Evolutionary conservation across 768 basidiomycete species (phyloP).

Genomic region (Albatrellus ellisii): DNA sequence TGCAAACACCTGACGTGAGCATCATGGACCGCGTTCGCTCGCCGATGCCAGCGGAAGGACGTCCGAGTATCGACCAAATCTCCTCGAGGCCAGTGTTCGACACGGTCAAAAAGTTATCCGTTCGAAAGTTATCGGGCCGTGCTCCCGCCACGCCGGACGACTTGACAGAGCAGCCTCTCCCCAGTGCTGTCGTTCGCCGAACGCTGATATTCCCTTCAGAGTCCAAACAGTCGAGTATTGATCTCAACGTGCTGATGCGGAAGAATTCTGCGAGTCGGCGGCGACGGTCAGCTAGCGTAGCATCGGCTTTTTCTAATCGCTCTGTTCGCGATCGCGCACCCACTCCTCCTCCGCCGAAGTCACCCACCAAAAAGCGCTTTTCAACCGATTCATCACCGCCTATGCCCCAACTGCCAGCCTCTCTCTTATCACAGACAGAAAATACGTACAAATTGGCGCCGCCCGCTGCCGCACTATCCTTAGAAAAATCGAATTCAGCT

Average conservation of each 20-base stretch:
- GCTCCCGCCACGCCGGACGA: slow-evolving; percentile 5
- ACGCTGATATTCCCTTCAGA: slow-evolving; percentile 75
- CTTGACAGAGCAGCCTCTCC: slow-evolving; percentile 2
- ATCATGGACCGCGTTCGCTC: slow-evolving; percentile 8
- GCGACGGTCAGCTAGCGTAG: slow-evolving; percentile 48
- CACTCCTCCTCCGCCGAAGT: slow-evolving; percentile 72
- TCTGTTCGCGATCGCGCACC: slow-evolving; percentile 75
- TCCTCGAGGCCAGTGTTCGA: slow-evolving; percentile 4
- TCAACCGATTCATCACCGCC: slow-evolving; percentile 57
- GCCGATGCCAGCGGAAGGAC: slow-evolving; percentile 16
- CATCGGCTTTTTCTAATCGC: slow-evolving; percentile 44
- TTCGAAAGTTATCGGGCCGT: slow-evolving; percentile 7
- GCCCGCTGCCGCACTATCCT: slow-evolving; percentile 26
- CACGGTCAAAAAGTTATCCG: not conserved
- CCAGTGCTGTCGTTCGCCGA: slow-evolving; percentile 51
- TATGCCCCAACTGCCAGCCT: slow-evolving; percentile 47
- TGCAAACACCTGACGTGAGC: too few relatives aligned
- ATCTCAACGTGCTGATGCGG: slow-evolving; percentile 26
- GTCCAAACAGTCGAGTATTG: slow-evolving; percentile 38
- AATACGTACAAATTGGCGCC: slow-evolving; percentile 23
- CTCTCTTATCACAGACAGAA: slow-evolving; percentile 30
- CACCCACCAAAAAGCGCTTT: slow-evolving; percentile 41
- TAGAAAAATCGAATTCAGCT: slow-evolving; percentile 56
- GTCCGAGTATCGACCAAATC: slow-evolving; percentile 7
- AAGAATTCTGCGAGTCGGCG: slow-evolving; percentile 28